Percentiles rank a stretch among this genome's conserved stretches.
These are phyloP conservation scores for Aquilaria sinensis DNA, from an alignment of 345 rosid genomes.

Conservation along the genomic window DNA sequence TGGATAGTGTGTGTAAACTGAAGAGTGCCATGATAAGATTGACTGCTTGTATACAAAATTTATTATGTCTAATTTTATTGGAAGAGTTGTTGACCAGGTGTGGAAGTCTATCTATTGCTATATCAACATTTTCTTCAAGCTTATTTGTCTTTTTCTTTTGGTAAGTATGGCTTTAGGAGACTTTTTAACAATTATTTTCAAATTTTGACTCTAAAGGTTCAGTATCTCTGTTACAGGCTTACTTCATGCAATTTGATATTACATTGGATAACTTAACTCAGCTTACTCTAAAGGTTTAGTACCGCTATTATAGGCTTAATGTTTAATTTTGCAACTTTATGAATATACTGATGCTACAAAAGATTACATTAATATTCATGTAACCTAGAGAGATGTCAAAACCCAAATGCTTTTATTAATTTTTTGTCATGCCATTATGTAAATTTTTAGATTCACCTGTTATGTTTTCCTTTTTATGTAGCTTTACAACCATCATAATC, in stretches of 20 bases:
- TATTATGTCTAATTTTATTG: conserved; percentile 6
- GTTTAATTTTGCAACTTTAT: conserved; percentile 59
- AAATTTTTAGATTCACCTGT: not conserved
- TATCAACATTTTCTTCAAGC: too few relatives aligned
- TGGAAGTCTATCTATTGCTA: too few relatives aligned
- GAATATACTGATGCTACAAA: conserved; percentile 97
- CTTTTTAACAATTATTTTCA: not conserved
- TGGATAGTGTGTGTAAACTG: conserved; percentile 86
- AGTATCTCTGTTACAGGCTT: not conserved
- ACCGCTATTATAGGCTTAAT: conserved; percentile 5
- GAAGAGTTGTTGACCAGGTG: not conserved
- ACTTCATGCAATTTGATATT: conserved; percentile 9
- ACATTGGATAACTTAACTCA: conserved; percentile 1
- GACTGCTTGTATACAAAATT: conserved; percentile 89
- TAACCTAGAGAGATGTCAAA: conserved; percentile 12
- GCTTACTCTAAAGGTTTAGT: not conserved
- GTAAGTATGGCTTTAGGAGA: too few relatives aligned
- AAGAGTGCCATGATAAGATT: conserved; percentile 92
- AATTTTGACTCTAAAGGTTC: not conserved
- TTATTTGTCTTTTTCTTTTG: too few relatives aligned
- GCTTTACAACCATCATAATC: conserved; percentile 98
- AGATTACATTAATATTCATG: conserved; percentile 98
- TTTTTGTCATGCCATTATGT: not conserved
- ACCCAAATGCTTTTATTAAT: not conserved
- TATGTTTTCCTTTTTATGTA: conserved; percentile 21